A percentile compares a stretch with the other conserved stretches of the same genome.
Conservation (phyloP, 768 basidiomycete genomes). For the Leccinum longicurvipes region DNA sequence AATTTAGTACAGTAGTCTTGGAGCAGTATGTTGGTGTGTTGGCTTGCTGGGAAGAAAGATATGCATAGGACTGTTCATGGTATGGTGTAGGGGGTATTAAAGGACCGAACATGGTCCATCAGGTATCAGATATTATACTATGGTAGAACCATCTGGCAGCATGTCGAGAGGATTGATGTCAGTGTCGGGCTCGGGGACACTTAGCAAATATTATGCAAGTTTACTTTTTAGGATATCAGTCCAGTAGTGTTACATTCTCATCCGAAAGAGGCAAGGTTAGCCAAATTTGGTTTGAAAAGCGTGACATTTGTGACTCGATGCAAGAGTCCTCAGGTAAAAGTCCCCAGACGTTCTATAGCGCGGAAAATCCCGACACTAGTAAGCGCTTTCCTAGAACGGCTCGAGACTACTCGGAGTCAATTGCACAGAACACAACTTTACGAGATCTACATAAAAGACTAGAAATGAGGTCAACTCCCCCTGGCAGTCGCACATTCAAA, state of each 20-base stretch:
- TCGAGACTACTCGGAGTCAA: too few species aligned
- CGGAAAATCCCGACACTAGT: neutral
- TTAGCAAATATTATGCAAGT: neutral
- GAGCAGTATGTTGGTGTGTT: neutral
- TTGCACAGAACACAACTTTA: too few species aligned
- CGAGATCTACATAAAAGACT: too few species aligned
- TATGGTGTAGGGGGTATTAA: neutral
- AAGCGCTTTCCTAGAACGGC: neutral
- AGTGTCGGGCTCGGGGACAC: neutral
- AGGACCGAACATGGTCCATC: neutral
- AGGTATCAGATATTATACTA: neutral
- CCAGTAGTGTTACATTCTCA: neutral
- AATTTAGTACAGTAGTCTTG: neutral
- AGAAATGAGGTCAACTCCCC: too few species aligned
- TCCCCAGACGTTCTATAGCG: neutral
- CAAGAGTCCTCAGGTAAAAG: neutral
- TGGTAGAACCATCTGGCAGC: neutral
- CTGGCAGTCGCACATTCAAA: too few species aligned
- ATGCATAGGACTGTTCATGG: neutral
- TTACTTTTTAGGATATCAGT: neutral
- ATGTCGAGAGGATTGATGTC: too few species aligned
- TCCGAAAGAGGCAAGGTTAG: neutral
- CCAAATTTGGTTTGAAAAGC: neutral
- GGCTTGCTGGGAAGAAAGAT: neutral
- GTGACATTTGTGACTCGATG: neutral